Evolutionary conservation across 768 basidiomycete species (phyloP), one percentile per base, ranked within the genome.

Genomic region (Trametes cubensis): DNA sequence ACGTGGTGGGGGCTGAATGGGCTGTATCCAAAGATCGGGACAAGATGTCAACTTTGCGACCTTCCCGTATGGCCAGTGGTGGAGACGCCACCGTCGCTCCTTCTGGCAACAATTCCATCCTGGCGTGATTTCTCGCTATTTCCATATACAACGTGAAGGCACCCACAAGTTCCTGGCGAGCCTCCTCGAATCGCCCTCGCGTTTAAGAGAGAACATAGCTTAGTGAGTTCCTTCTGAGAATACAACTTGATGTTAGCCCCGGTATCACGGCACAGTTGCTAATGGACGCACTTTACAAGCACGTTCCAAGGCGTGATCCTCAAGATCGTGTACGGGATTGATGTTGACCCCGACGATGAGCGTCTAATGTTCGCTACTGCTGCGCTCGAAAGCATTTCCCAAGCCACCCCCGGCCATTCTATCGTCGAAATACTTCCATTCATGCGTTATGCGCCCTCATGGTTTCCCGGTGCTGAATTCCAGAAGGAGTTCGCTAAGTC

Each of bases 101-200:
- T 45, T 65, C 20, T 60, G 59, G 59, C 60, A 65, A 21, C 45
- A 61, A 20, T 54, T 58, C 46, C 25, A 61, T 14, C 60, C 54
- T 0, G 28, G 26, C 4, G 47, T 26, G 3, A 21, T 58, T 40
- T 7, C 23, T 5, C 34, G 18, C 7, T 65, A 58, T 14, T 30
- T 21, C 4, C 28, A 55, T 0, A 26, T 42, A 13, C 58, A 55
- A 26, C 49, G 23, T 2, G 44, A 10, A 1, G 46, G 28, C 5
- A 39, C 49, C 11, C 50, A 30, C 21, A 40, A n/a, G 18, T 47
- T 65, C 11, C 39, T 65, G 1, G 26, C 14, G 0, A 23, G 26
- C 5, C 49, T 64, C 15, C 39, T 54, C 5, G 13, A 28, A 2
- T 23, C 25, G 40, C 58, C 58, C 4, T 25, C 38, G 18, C 42